Percentiles rank a stretch among this genome's conserved stretches.
These are phyloP conservation scores for Neobulgaria alba DNA, from an alignment of 2,329 filamentous ascomycete genomes.

Conservation along the genomic window DNA sequence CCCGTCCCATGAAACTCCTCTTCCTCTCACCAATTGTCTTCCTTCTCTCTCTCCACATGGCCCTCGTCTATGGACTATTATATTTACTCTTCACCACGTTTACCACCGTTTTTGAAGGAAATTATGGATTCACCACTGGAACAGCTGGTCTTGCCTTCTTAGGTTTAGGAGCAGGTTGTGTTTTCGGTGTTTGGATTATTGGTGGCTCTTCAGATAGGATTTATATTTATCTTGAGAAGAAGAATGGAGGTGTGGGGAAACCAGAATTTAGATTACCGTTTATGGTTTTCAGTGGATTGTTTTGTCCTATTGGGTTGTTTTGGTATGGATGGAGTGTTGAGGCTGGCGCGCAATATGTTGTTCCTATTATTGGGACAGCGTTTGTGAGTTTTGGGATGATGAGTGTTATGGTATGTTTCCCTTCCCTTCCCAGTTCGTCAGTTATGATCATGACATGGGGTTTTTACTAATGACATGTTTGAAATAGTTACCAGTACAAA, in stretches of 20 bases:
- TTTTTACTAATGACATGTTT: too few species aligned
- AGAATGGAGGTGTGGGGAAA: constrained; percentile 2
- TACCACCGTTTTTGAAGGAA: constrained; percentile 37
- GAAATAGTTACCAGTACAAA: constrained; percentile 33
- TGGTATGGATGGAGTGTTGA: constrained; percentile 41
- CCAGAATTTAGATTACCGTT: constrained; percentile 35
- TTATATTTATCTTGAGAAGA: not conserved
- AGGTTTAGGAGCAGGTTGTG: constrained; percentile 32
- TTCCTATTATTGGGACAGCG: constrained; percentile 31
- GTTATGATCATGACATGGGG: too few species aligned
- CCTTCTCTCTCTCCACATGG: constrained; percentile 39
- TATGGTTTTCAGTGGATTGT: constrained; percentile 31
- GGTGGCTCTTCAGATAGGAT: not conserved
- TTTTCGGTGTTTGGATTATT: constrained; percentile 20
- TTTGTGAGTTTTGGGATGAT: constrained; percentile 36
- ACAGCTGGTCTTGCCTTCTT: constrained; percentile 33
- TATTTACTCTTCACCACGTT: constrained; percentile 44
- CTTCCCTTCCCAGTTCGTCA: too few species aligned
- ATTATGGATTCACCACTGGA: constrained; percentile 32
- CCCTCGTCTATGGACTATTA: constrained; percentile 41
- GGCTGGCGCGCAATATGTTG: constrained; percentile 33
- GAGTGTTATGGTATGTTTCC: constrained; percentile 3
- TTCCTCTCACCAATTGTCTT: constrained; percentile 28
- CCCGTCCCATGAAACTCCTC: constrained; percentile 35
- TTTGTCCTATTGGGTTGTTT: constrained; percentile 38